Evolutionary conservation across 208 protist species (phyloP).

Genomic region (Crithidia expoeki): DNA sequence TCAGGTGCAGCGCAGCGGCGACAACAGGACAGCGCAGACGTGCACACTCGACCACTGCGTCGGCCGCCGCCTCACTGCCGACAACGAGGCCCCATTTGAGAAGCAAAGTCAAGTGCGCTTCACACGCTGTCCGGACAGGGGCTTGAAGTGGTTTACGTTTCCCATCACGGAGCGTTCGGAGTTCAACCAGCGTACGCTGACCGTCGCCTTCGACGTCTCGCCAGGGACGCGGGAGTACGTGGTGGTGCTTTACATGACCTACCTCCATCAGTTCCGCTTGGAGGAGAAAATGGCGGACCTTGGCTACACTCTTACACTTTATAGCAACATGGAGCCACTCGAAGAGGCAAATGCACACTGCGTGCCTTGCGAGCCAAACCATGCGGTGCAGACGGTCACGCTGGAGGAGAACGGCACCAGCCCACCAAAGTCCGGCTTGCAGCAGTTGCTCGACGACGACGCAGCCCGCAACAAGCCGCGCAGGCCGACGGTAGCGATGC

Average conservation of each 20-base stretch:
- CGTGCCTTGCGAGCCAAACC: neutral
- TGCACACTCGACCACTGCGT: constrained; percentile 71
- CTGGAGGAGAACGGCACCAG: neutral
- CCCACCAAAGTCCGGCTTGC: neutral
- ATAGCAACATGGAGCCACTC: constrained; percentile 51
- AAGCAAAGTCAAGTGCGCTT: neutral
- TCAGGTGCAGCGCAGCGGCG: constrained; percentile 28
- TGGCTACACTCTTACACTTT: constrained; percentile 66
- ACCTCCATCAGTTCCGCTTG: neutral
- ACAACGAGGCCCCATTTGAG: constrained; percentile 37
- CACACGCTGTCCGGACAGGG: neutral
- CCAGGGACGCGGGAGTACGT: constrained; percentile 64
- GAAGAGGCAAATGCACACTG: constrained; percentile 14
- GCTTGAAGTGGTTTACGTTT: constrained; percentile 8
- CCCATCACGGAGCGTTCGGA: constrained; percentile 47
- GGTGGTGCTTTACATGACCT: constrained; percentile 51
- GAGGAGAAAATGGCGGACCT: constrained; percentile 20
- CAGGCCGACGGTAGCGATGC: constrained; percentile 16
- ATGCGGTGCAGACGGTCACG: neutral
- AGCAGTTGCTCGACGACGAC: constrained; percentile 8
- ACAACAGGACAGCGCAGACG: constrained; percentile 20
- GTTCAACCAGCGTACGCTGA: constrained; percentile 45
- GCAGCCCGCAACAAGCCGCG: constrained; percentile 6
- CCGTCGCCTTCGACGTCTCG: constrained; percentile 74
- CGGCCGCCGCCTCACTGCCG: constrained; percentile 56